A percentile compares a stretch with the other conserved stretches of the same genome.
phyloP scores from a whole-genome alignment of 2,329 filamentous ascomycete species.

The Aspergillus fijiensis region DNA sequence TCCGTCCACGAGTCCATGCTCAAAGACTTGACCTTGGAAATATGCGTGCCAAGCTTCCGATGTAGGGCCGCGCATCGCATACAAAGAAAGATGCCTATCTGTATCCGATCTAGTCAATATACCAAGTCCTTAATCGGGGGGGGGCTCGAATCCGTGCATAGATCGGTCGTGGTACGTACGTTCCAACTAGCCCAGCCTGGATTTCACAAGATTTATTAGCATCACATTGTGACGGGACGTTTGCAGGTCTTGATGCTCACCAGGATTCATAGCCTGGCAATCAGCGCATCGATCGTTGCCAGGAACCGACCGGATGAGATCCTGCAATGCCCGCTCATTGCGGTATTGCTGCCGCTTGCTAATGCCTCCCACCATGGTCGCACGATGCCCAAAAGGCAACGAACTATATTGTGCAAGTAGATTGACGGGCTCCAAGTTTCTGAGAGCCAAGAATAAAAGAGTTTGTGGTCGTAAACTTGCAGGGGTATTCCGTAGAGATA shows the following conservation, averaged over 20 bases:
- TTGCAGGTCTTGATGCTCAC: constrained; percentile 52
- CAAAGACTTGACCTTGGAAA: constrained; percentile 97
- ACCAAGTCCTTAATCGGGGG: not conserved
- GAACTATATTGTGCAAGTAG: constrained; percentile 1
- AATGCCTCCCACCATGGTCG: constrained; percentile 67
- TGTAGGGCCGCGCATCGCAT: constrained; percentile 96
- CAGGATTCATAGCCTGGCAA: constrained; percentile 87
- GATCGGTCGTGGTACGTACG: constrained; percentile 55
- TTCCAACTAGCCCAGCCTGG: constrained; percentile 96
- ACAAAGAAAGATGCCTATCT: constrained; percentile 95
- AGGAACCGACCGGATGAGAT: constrained; percentile 77
- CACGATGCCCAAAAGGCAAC: not conserved
- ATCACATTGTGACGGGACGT: not conserved
- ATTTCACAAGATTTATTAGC: constrained; percentile 12
- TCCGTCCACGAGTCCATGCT: constrained; percentile 98
- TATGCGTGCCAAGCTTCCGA: constrained; percentile 93
- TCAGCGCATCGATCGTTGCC: constrained; percentile 95
- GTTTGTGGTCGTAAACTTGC: constrained; percentile 10
- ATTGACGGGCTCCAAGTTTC: not conserved
- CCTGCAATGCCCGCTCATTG: constrained; percentile 88
- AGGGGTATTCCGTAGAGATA: constrained; percentile 7
- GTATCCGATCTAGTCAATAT: constrained; percentile 19
- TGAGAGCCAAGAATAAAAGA: constrained; percentile 13
- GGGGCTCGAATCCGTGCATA: constrained; percentile 1
- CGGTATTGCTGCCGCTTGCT: constrained; percentile 98